phyloP scores from a whole-genome alignment of 805 yeast species.

The Nakazawaea molendinolei region DNA sequence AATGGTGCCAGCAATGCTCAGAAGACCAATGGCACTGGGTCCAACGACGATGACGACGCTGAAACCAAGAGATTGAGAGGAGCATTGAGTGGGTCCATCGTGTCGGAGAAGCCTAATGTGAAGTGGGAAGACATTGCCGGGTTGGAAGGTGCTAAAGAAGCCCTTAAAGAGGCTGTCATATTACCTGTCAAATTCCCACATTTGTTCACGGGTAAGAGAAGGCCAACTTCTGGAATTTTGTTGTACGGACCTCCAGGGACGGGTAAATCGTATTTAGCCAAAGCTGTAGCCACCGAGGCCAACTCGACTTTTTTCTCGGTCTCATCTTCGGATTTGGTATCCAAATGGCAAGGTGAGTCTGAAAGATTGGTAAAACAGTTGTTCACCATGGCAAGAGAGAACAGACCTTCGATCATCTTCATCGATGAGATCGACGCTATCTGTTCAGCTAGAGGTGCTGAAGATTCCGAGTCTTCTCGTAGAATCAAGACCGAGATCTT shows the following conservation, averaged over 20 bases:
- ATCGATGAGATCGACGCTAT: slow-evolving; percentile 98
- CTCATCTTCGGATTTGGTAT: slow-evolving; percentile 90
- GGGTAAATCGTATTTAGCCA: slow-evolving; percentile 94
- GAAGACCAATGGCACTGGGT: slow-evolving; percentile 33
- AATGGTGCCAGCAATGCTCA: slow-evolving; percentile 54
- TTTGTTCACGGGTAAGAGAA: slow-evolving; percentile 87
- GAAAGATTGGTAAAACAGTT: slow-evolving; percentile 94
- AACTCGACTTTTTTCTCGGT: slow-evolving; percentile 95
- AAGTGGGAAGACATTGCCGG: slow-evolving; percentile 97
- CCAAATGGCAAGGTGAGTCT: slow-evolving; percentile 99
- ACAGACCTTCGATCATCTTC: slow-evolving; percentile 90
- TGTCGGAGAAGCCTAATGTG: slow-evolving; percentile 88
- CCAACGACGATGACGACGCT: slow-evolving; percentile 60
- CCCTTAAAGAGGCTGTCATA: slow-evolving; percentile 94
- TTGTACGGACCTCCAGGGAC: slow-evolving; percentile 96
- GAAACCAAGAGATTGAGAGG: slow-evolving; percentile 87
- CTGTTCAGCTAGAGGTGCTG: slow-evolving; percentile 97
- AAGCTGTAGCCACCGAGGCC: slow-evolving; percentile 98
- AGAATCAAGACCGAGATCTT: slow-evolving; percentile 92
- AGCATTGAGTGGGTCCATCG: slow-evolving; percentile 86
- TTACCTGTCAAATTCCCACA: slow-evolving; percentile 96
- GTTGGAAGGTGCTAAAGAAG: slow-evolving; percentile 89
- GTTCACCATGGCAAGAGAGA: slow-evolving; percentile 93
- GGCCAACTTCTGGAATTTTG: slow-evolving; percentile 86
- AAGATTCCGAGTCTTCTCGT: slow-evolving; percentile 93